These are phyloP conservation scores for Talaromyces proteolyticus DNA, from an alignment of 495 filamentous ascomycete species.

Conservation along the genomic window DNA sequence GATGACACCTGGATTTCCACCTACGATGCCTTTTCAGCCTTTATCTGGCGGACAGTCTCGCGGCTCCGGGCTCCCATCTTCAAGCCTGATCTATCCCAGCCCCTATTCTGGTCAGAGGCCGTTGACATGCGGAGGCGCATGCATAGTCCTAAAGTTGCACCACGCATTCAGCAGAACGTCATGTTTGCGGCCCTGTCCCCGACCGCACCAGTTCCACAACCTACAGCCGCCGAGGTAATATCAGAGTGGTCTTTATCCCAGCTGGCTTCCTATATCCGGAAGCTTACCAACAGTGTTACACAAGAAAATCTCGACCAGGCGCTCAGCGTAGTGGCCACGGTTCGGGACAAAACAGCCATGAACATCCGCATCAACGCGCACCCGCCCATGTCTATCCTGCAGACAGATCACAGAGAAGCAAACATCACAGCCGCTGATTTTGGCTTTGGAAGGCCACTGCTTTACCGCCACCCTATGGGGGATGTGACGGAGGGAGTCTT, in stretches of 20 bases:
- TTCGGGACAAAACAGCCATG: constrained; percentile 30
- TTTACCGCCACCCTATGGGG: constrained; percentile 16
- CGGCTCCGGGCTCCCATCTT: constrained; percentile 25
- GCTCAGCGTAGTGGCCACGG: constrained; percentile 22
- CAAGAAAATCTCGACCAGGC: constrained; percentile 18
- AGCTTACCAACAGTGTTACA: constrained; percentile 26
- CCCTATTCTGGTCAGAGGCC: constrained; percentile 25
- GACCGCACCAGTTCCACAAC: constrained; percentile 9
- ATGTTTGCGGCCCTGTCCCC: constrained; percentile 19
- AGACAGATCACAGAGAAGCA: constrained; percentile 20
- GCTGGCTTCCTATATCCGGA: constrained; percentile 31
- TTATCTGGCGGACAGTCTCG: constrained; percentile 27
- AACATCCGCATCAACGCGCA: constrained; percentile 13
- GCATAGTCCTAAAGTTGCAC: constrained; percentile 17
- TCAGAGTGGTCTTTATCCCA: constrained; percentile 25
- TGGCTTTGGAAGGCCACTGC: constrained; percentile 16
- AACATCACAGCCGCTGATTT: constrained; percentile 14
- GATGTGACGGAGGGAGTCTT: constrained; percentile 9
- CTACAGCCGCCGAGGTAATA: constrained; percentile 24
- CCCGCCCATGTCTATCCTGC: constrained; percentile 15
- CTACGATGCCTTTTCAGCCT: constrained; percentile 35
- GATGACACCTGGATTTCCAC: constrained; percentile 33
- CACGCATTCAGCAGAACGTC: constrained; percentile 29
- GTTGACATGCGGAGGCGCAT: constrained; percentile 34
- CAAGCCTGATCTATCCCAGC: constrained; percentile 15